Conservation (phyloP, 2,329 filamentous ascomycete genomes). For the Aspergillus brunneoviolaceus region DNA sequence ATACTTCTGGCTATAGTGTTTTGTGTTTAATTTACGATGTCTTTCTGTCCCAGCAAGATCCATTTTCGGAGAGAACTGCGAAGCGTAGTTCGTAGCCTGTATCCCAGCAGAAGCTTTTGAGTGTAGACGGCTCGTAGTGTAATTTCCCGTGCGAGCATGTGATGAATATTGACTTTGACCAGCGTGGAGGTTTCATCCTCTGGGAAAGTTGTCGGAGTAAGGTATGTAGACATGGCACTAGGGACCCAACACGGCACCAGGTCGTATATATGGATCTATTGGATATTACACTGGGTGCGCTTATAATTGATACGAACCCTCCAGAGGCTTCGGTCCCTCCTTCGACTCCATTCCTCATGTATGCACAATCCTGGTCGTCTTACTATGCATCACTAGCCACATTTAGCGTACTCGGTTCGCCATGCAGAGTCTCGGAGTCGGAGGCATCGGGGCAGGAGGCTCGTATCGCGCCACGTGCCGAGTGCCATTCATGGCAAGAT, state of each 20-base stretch:
- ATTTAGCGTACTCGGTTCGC: neutral
- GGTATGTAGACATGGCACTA: neutral
- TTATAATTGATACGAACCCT: neutral
- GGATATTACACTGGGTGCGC: neutral
- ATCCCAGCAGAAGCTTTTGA: rapidly evolving
- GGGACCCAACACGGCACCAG: neutral
- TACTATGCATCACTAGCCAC: neutral
- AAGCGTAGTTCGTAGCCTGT: neutral
- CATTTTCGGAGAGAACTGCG: neutral
- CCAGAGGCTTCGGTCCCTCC: neutral
- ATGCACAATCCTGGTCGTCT: no score
- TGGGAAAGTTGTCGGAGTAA: no score
- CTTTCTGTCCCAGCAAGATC: neutral
- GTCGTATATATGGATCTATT: neutral
- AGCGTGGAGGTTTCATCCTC: neutral
- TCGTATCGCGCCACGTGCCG: neutral
- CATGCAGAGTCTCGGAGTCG: neutral
- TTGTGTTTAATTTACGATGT: neutral
- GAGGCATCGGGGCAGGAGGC: neutral
- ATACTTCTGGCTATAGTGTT: neutral
- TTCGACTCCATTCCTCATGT: neutral
- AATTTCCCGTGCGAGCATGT: neutral
- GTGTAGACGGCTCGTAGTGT: neutral
- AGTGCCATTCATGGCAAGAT: neutral
- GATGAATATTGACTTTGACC: neutral